Percentiles rank a stretch among this genome's conserved stretches.
phyloP scores from a whole-genome alignment of 768 basidiomycete genomes.

The Tulasnella sp. region DNA sequence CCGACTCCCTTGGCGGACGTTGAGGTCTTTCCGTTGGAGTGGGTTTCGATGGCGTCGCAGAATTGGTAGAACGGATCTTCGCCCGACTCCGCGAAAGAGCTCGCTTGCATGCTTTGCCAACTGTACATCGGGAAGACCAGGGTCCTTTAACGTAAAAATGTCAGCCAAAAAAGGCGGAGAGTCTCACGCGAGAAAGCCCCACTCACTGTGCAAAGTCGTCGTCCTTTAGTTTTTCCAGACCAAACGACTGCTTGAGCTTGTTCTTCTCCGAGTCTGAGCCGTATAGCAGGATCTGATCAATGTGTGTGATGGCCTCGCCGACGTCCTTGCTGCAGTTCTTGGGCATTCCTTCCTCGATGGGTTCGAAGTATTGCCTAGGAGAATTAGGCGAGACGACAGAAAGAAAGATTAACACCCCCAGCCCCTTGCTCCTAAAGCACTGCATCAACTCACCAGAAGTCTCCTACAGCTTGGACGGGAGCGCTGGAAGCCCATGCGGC shows the following conservation, averaged over 20 bases:
- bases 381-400: background rate
- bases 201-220: background rate
- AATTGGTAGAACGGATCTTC: conserved; percentile 13
- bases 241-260: background rate
- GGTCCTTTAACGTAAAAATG: background rate
- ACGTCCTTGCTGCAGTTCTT: conserved; percentile 26
- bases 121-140: background rate
- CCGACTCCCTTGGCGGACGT: conserved; percentile 6
- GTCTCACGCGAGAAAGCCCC: too few species aligned
- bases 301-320: background rate
- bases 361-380: background rate
- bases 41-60: conserved; percentile 22
- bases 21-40: background rate
- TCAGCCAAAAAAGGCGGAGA: too few species aligned
- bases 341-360: conserved; percentile 25
- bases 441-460: conserved; percentile 8
- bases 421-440: background rate
- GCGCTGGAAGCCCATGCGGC: conserved; percentile 26
- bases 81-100: background rate
- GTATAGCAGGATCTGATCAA: background rate
- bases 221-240: background rate
- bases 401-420: too few species aligned
- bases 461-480: conserved; percentile 20
- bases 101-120: conserved; percentile 6
- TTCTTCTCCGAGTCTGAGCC: background rate